phyloP scores from a whole-genome alignment of 805 yeast species.

The Torulaspora maleeae region DNA sequence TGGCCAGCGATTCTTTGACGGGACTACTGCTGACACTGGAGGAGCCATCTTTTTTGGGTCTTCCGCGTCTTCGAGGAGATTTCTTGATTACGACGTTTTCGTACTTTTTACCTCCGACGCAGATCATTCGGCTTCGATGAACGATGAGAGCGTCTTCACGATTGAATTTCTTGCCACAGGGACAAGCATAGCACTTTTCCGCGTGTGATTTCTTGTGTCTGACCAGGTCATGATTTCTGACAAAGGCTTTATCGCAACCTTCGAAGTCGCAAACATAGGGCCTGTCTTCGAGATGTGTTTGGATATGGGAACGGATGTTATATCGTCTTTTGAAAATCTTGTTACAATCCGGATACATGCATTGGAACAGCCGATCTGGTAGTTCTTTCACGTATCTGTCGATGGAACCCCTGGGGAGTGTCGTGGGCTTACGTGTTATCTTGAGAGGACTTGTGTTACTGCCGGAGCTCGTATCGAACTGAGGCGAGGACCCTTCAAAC shows the following conservation, averaged over 20 bases:
- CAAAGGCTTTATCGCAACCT: constrained; percentile 79
- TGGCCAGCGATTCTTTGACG: constrained; percentile 21
- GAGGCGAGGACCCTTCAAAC: constrained; percentile 27
- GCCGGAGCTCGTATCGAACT: constrained; percentile 11
- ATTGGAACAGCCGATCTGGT: constrained; percentile 65
- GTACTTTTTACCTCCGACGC: constrained; percentile 58
- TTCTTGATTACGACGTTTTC: constrained; percentile 29
- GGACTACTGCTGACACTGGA: constrained; percentile 25
- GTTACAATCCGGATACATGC: constrained; percentile 73
- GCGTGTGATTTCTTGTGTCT: constrained; percentile 86
- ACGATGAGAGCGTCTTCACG: constrained; percentile 83
- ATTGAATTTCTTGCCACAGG: constrained; percentile 91
- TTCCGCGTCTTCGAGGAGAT: constrained; percentile 31
- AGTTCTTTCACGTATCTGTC: constrained; percentile 83
- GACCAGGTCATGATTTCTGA: constrained; percentile 88
- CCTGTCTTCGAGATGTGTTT: constrained; percentile 90
- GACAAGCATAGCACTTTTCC: constrained; percentile 67
- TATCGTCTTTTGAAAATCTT: constrained; percentile 83
- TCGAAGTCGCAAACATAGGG: constrained; percentile 71
- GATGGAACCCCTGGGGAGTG: constrained; percentile 82
- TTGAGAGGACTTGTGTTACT: constrained; percentile 22
- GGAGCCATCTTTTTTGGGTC: constrained; percentile 25
- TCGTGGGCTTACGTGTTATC: constrained; percentile 31
- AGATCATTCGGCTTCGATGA: constrained; percentile 74
- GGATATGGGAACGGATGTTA: constrained; percentile 91